Evolutionary conservation across 345 rosid genomes (phyloP).

Genomic region (Arabidopsis suecica): DNA sequence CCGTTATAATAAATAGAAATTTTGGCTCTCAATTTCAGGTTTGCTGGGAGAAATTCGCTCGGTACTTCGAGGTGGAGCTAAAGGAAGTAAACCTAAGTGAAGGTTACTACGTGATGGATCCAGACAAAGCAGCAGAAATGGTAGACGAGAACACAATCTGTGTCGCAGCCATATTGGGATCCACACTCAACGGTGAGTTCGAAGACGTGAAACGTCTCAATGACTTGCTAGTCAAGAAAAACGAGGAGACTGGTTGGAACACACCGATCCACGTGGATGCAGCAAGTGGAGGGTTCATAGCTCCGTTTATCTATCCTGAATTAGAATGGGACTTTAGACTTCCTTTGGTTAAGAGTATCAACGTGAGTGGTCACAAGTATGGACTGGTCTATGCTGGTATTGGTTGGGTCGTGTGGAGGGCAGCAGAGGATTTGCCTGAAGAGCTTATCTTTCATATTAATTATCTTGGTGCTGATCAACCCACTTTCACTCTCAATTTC

Average conservation of each 20-base stretch:
- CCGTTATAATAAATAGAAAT: no score
- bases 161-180: constrained; percentile 90
- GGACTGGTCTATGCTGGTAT: constrained; percentile 95
- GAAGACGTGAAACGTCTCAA: constrained; percentile 93
- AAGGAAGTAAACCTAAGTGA: constrained; percentile 88
- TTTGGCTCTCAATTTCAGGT: constrained; percentile 44
- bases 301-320: constrained; percentile 92
- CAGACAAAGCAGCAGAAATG: constrained; percentile 83
- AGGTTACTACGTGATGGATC: constrained; percentile 97
- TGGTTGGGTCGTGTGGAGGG: constrained; percentile 96
- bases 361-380: constrained; percentile 91
- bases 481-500: constrained; percentile 96
- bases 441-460: constrained; percentile 95
- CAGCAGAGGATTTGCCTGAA: constrained; percentile 82
- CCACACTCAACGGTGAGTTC: constrained; percentile 93
- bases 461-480: constrained; percentile 93
- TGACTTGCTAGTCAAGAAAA: constrained; percentile 69
- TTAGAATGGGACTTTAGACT: constrained; percentile 95
- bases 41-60: constrained; percentile 94
- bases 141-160: constrained; percentile 99
- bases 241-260: constrained; percentile 86
- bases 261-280: constrained; percentile 97
- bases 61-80: constrained; percentile 91
- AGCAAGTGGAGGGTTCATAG: constrained; percentile 94
- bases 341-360: constrained; percentile 87